Evolutionary conservation across 768 basidiomycete species (phyloP), one percentile per base, ranked within the genome.

Genomic region (Tulasnella sp.): DNA sequence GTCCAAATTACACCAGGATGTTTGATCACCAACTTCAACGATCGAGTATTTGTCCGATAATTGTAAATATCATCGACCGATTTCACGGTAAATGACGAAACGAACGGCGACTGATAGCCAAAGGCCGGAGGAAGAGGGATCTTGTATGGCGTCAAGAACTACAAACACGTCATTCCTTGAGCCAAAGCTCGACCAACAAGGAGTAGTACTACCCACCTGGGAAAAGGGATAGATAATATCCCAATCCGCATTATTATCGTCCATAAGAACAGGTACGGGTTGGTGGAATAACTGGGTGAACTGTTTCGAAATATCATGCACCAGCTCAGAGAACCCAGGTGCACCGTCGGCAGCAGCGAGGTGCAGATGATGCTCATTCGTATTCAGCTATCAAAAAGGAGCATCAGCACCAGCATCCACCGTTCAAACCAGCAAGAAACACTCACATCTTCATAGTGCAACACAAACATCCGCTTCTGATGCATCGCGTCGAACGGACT

Each of bases 1-100:
- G 88, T 86, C 91, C 90, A 89, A 50, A 91, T 92, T 41, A 93
- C 71, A 2, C 81, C 84, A 1, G 86, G 86, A 67, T 93, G 87
- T 25, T 77, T 70, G 32, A 93, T 74, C 45, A 74, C 68, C n/a
- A 93, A 66, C 4, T 79, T 83, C 43, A 94, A 64, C 58, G 74
- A 78, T 52, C 90, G 75, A 2, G 83, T 85, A 1, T 80, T 81
- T n/a, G 76, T 76, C 14, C 64, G 66, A 11, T 72, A 63, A 62
- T 87, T 77, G 15, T 78, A 67, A 7, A 68, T 69, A 55, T 83
- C 79, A 39, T 85, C 77, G 25, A 78, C 66, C 1, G 82, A 79
- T 0, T 72, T 70, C 31, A 94, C 74, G 5, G 66, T 61, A 56
- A 71, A 69, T 8, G 61, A 59, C 45, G 65, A 64, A 4, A 67